Conservation (phyloP, 129 eudicot species). For the Tagetes patula region DNA sequence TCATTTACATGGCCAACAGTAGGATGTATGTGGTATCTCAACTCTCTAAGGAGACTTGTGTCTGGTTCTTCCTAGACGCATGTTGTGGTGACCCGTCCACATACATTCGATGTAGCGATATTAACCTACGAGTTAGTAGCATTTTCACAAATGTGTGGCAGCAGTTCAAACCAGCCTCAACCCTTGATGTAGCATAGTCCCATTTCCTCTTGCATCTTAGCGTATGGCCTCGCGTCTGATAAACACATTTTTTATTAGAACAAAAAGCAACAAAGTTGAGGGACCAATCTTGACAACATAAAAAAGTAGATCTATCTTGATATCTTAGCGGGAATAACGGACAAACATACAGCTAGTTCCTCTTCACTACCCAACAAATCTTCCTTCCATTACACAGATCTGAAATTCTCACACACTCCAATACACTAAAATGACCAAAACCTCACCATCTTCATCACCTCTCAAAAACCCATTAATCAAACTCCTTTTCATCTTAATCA, state of each 20-base stretch:
- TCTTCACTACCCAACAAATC: constrained; percentile 29
- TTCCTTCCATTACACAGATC: constrained; percentile 21
- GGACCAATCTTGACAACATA: neutral
- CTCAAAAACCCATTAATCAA: constrained; percentile 32
- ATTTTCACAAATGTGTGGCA: too few species aligned
- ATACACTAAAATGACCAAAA: constrained; percentile 31
- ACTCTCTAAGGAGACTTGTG: too few species aligned
- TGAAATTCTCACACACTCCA: constrained; percentile 28
- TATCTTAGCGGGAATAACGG: constrained; percentile 34
- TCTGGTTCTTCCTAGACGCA: too few species aligned
- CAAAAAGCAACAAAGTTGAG: neutral
- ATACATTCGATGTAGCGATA: too few species aligned
- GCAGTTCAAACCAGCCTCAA: too few species aligned
- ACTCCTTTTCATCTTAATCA: constrained; percentile 26
- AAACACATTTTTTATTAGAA: neutral
- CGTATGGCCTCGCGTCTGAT: too few species aligned
- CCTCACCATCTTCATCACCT: constrained; percentile 13
- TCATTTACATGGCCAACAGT: neutral
- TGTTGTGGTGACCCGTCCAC: too few species aligned
- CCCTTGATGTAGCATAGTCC: too few species aligned
- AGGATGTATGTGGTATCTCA: too few species aligned
- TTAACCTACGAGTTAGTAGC: too few species aligned
- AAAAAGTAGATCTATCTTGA: neutral
- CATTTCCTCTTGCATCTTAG: too few species aligned
- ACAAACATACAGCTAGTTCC: constrained; percentile 24